Conservation (phyloP, 2,329 filamentous ascomycete genomes). For the Monosporascus sp. region DNA sequence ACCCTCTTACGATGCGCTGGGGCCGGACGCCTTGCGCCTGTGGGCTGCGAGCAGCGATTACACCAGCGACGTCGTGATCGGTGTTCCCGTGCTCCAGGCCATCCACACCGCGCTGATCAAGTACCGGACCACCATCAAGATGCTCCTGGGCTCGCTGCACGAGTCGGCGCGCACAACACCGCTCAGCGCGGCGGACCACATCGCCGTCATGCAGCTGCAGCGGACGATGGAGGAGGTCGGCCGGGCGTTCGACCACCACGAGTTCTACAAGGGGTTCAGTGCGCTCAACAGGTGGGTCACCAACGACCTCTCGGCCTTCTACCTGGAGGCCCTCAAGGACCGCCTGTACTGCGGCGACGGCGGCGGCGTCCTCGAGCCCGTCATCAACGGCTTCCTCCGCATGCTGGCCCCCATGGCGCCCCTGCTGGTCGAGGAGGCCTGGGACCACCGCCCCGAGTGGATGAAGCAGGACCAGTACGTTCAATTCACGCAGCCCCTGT, state of each 20-base stretch:
- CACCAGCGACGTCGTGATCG: slow-evolving; percentile 79
- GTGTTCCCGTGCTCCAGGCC: slow-evolving; percentile 68
- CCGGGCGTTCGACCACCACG: slow-evolving; percentile 61
- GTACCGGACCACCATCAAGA: slow-evolving; percentile 84
- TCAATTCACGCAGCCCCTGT: neutral
- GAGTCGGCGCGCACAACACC: slow-evolving; percentile 44
- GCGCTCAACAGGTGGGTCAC: slow-evolving; percentile 76
- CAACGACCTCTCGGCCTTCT: slow-evolving; percentile 83
- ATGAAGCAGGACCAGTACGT: slow-evolving; percentile 48
- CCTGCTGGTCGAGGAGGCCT: slow-evolving; percentile 80
- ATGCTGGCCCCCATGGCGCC: slow-evolving; percentile 81
- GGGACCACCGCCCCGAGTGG: slow-evolving; percentile 66
- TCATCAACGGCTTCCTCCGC: slow-evolving; percentile 67
- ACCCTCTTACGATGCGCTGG: slow-evolving; percentile 62
- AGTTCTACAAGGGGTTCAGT: slow-evolving; percentile 75
- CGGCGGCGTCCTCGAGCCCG: slow-evolving; percentile 56
- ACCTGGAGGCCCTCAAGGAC: slow-evolving; percentile 90
- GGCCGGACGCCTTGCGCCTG: slow-evolving; percentile 79
- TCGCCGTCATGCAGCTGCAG: slow-evolving; percentile 70
- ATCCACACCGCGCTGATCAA: slow-evolving; percentile 76
- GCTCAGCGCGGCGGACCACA: slow-evolving; percentile 60
- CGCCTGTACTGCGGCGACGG: slow-evolving; percentile 78
- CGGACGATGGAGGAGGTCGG: slow-evolving; percentile 61
- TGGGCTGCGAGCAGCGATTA: slow-evolving; percentile 94
- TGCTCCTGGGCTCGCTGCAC: slow-evolving; percentile 73